Evolutionary conservation across 2,329 filamentous ascomycete genomes (phyloP), one percentile per base, ranked within the genome.

Genomic region (Cryphonectria naterciae): DNA sequence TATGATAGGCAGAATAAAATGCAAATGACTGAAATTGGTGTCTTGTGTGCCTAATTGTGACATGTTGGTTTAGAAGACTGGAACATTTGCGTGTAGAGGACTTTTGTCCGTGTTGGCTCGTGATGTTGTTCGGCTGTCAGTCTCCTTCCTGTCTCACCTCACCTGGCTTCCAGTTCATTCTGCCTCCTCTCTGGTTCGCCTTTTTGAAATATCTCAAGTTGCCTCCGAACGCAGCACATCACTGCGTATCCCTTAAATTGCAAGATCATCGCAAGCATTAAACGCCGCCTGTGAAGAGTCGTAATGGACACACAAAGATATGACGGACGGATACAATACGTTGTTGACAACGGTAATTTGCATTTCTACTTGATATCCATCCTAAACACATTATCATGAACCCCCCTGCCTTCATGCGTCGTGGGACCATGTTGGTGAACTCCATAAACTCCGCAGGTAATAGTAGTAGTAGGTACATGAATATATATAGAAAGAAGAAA

Each of bases 1-100:
- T 60, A 68, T 49, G 61, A 63, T 70, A 68, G 65, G 70, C 65
- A 72, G 61, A 72, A 72, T 58, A 68, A 56, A 70, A 70, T 63
- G 35, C 68, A 70, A 72, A 61, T 72, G 65, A 68, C 62, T 63
- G 64, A 72, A 65, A 35, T 25, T 25, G 32, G 52, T 56, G 22
- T 35, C n/a, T 58, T 15, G 37, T 17, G 52, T 58, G 19, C n/a
- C 15, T 28, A 17, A 54, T 32, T 19, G 35, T 35, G 52, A 58
- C 35, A 22, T 58, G 35, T 43, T 41, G 65, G 10, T 11, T 2
- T 10, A 39, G 13, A 28, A 56, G 15, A 13, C 15, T 28, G 25
- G 52, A 4, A 5, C 15, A 10, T 56, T 4, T 32, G 7, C 7
- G 46, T n/a, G 19, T 49, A 35, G 8, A 4, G n/a, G 52, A 4